Percentiles rank a stretch among this genome's conserved stretches.
Evolutionary conservation across 139 green algal genomes (phyloP).

Genomic region (Ulvella scutata): DNA sequence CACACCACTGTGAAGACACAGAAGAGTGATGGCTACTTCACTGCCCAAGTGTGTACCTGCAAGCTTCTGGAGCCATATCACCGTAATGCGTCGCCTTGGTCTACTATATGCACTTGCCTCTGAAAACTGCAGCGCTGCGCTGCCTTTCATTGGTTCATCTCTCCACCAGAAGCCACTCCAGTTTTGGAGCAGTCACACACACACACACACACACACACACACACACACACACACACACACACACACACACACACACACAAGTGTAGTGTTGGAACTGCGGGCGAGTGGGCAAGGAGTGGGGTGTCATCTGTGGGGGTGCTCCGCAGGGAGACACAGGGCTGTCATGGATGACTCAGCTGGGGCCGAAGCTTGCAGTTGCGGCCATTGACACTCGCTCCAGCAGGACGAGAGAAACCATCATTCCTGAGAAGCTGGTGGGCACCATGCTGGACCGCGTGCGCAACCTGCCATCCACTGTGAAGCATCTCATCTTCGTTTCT

Average conservation of each 20-base stretch:
- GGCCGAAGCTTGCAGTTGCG: neutral
- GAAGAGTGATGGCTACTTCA: neutral
- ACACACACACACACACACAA: too few species aligned
- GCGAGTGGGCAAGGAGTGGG: neutral
- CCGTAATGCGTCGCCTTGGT: too few species aligned
- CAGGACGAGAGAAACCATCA: neutral
- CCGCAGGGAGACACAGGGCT: neutral
- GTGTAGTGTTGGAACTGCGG: too few species aligned
- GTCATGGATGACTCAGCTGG: neutral
- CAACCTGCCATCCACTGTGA: conserved; percentile 7
- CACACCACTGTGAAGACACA: conserved; percentile 25
- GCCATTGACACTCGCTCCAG: conserved; percentile 8
- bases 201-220: too few species aligned
- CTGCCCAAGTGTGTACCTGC: neutral
- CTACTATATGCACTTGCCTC: too few species aligned
- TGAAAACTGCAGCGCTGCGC: too few species aligned
- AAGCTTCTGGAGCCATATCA: too few species aligned
- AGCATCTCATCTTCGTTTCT: conserved; percentile 18
- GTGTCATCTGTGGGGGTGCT: neutral
- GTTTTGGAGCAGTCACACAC: too few species aligned
- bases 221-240: too few species aligned
- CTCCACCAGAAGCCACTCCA: too few species aligned
- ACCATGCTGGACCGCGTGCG: neutral
- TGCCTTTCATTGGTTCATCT: too few species aligned
- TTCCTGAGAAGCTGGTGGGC: conserved; percentile 10